A percentile compares a stretch with the other conserved stretches of the same genome.
These are phyloP conservation scores for Ceratobasidium sp. DNA, from an alignment of 1,284 basidiomycete species.

Conservation along the genomic window DNA sequence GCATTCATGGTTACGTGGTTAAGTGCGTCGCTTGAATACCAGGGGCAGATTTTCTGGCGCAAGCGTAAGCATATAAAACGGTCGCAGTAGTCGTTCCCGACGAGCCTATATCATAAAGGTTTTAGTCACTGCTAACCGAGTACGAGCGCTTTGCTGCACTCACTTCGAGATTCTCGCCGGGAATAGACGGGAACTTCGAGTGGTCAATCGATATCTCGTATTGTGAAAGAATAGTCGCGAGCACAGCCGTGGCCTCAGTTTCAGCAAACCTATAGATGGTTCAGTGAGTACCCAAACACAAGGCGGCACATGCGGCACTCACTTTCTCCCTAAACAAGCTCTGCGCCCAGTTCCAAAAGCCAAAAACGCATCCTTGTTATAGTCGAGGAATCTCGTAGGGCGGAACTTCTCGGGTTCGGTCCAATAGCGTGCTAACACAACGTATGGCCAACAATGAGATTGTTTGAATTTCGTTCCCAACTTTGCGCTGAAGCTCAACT, in stretches of 20 bases:
- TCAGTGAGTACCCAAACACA: not conserved
- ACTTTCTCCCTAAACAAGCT: constrained; percentile 42
- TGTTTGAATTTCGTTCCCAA: too few relatives aligned
- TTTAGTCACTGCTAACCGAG: not conserved
- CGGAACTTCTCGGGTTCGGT: constrained; percentile 41
- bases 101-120: not conserved
- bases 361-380: constrained; percentile 42
- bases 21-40: constrained; percentile 19
- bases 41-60: constrained; percentile 9
- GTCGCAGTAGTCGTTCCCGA: not conserved
- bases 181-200: constrained; percentile 32
- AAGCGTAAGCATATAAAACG: not conserved
- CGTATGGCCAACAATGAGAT: not conserved
- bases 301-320: not conserved
- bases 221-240: constrained; percentile 18
- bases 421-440: constrained; percentile 37
- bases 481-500: not conserved
- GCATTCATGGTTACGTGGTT: too few relatives aligned
- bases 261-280: constrained; percentile 34
- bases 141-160: not conserved
- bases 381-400: constrained; percentile 32
- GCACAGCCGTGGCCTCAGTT: constrained; percentile 36
- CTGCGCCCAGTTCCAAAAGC: constrained; percentile 30
- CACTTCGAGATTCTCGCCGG: constrained; percentile 13
- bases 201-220: constrained; percentile 36